A percentile compares a stretch with the other conserved stretches of the same genome.
Evolutionary conservation across 164 flowering plant species (phyloP).

Genomic region (Kingdonia uniflora): DNA sequence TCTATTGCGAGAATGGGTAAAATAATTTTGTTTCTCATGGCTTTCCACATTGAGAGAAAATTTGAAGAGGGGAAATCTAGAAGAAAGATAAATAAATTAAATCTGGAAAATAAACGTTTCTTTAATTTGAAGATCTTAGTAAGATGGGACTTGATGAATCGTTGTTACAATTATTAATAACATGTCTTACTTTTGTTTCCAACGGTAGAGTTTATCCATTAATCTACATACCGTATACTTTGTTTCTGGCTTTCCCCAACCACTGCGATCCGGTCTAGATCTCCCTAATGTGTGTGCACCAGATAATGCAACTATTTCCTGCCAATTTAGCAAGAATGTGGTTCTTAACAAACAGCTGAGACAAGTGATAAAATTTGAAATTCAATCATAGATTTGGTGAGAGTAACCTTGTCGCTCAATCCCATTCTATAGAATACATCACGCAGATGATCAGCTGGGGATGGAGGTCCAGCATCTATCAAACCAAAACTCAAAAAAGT

Average conservation of each 20-base stretch:
- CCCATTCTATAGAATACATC: conserved; percentile 98
- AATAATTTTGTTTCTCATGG: too few species aligned
- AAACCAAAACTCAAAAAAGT: background rate
- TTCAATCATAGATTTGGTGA: background rate
- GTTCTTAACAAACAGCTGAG: background rate
- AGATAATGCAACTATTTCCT: conserved; percentile 98
- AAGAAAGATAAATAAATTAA: too few species aligned
- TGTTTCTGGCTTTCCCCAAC: conserved; percentile 98
- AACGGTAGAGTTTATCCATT: background rate
- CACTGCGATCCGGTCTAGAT: conserved; percentile 97
- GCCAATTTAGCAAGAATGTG: conserved; percentile 9
- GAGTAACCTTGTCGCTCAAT: conserved; percentile 73
- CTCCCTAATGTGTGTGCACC: conserved; percentile 98
- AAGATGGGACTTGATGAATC: too few species aligned
- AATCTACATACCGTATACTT: conserved; percentile 74
- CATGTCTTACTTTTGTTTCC: too few species aligned
- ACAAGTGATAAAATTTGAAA: background rate
- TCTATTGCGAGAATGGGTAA: too few species aligned
- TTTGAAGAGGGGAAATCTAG: too few species aligned
- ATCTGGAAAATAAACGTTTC: too few species aligned
- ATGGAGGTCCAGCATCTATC: conserved; percentile 89
- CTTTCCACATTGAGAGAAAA: too few species aligned
- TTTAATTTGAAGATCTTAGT: too few species aligned
- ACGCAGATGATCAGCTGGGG: conserved; percentile 85
- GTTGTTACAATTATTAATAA: too few species aligned